phyloP scores from a whole-genome alignment of 371 early-diverging fungal genomes.

The Sporodiniella umbellata region DNA sequence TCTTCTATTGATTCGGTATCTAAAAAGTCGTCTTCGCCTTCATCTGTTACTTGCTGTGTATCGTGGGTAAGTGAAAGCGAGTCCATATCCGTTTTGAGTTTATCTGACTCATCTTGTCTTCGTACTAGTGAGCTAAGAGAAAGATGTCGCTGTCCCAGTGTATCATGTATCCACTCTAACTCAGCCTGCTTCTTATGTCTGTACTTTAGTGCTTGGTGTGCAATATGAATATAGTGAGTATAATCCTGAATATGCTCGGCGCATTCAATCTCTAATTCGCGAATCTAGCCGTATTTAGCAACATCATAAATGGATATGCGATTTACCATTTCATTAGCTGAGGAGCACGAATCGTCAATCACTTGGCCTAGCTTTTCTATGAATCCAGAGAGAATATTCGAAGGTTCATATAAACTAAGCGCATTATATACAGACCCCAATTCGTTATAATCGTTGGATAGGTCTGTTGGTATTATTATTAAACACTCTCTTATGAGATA shows the following conservation, averaged over 20 bases:
- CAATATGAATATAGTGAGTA: conserved; percentile 69
- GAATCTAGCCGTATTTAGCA: conserved; percentile 29
- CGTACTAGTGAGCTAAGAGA: conserved; percentile 62
- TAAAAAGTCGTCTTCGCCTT: conserved; percentile 12
- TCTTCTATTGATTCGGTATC: conserved; percentile 43
- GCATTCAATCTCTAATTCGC: conserved; percentile 65
- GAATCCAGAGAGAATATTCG: conserved; percentile 56
- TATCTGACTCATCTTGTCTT: conserved; percentile 76
- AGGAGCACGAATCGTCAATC: conserved; percentile 68
- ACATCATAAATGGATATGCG: no score
- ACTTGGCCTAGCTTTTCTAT: conserved; percentile 85
- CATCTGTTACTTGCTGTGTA: background rate
- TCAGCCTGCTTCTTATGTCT: conserved; percentile 82
- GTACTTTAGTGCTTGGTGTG: conserved; percentile 76
- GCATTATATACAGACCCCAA: conserved; percentile 87
- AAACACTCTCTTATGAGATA: background rate
- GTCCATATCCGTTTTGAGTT: conserved; percentile 65
- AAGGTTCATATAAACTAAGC: conserved; percentile 75
- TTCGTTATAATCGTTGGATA: conserved; percentile 74
- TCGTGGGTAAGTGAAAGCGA: background rate
- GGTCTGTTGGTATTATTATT: conserved; percentile 11
- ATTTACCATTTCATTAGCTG: conserved; percentile 67
- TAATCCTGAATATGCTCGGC: conserved; percentile 86
- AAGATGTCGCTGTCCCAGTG: conserved; percentile 63
- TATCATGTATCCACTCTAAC: conserved; percentile 69